Base-by-base conservation (phyloP, 306 rosid genomes). In the Ziziphus jujuba region DNA sequence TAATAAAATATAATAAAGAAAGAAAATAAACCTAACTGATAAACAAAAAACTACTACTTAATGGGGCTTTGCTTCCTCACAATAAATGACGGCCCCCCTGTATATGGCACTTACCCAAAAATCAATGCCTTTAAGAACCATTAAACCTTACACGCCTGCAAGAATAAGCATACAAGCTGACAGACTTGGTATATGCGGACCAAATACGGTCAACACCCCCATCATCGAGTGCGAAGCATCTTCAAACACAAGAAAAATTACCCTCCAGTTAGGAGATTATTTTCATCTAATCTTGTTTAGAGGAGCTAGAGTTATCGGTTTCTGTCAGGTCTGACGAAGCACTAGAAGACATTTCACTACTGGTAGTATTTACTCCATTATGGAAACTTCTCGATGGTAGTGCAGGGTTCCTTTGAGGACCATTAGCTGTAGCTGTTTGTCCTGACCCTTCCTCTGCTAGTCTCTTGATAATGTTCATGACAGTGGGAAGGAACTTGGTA, bases 391-490 rank as follows among this genome's bases (percentile, higher is more conserved):
- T 80, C 52, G 91, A 23, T 23, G 70, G 68, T 9, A 47, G 13
- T n/a, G 76, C 55, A 5, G 76, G 65, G 65, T 79, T 80, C 79
- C 86, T 75, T 11, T 67, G 91, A 44, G 87, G 78, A 57, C 82
- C 80, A 47, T 84, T 74, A 67, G 78, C 34, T 35, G 88, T 65
- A 75, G 79, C 45, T 34, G 87, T 66, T 72, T 86, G 31, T 25
- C 25, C 67, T 45, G 72, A 73, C 50, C 91, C 96, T 76, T 88
- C 90, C 66, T 91, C 99, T 22, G 97, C 99, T 71, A 95, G 83
- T 72, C 77, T 88, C 82, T 63, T 85, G 16, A 95, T 63, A 16
- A 95, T 73, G 78, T 84, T 82, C 87, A 95, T 80, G 69, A 91
- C 70, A 19, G 99, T 91, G 64, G 99, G 99, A 50, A 95, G 44